These are phyloP conservation scores for Tolypocladium inflatum DNA, from an alignment of 2,329 filamentous ascomycete species.

Conservation along the genomic window DNA sequence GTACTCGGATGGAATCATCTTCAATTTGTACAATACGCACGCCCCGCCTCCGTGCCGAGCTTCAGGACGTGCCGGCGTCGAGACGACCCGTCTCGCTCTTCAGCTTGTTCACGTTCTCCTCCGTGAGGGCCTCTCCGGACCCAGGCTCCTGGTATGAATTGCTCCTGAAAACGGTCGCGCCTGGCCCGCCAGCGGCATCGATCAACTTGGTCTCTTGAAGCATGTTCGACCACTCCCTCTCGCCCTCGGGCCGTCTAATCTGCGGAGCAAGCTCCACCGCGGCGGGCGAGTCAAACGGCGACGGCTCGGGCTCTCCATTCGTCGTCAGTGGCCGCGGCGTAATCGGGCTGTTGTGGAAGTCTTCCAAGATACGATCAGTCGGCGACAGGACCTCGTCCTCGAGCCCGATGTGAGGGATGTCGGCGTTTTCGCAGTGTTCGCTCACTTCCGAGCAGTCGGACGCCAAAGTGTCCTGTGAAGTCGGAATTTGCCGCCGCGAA, in stretches of 20 bases:
- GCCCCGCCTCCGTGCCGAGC: neutral
- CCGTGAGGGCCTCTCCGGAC: conserved; percentile 36
- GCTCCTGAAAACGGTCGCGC: conserved; percentile 17
- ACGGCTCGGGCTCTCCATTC: conserved; percentile 28
- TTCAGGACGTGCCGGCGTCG: neutral
- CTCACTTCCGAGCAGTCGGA: conserved; percentile 38
- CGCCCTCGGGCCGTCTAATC: conserved; percentile 23
- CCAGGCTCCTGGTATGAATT: conserved; percentile 24
- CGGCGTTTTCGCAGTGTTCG: conserved; percentile 31
- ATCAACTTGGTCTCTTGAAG: conserved; percentile 38
- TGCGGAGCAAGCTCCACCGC: conserved; percentile 21
- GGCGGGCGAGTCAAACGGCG: conserved; percentile 29
- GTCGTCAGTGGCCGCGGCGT: conserved; percentile 31
- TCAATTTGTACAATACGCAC: neutral
- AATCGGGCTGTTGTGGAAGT: conserved; percentile 19
- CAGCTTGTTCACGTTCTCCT: conserved; percentile 43
- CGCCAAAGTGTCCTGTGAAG: conserved; percentile 15
- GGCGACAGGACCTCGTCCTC: conserved; percentile 14
- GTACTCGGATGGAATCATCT: neutral
- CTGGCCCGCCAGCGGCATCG: conserved; percentile 30
- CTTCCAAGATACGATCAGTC: conserved; percentile 11
- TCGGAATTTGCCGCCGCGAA: conserved; percentile 14
- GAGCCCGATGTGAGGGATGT: conserved; percentile 27
- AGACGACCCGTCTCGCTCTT: conserved; percentile 20
- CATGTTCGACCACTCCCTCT: conserved; percentile 31